Evolutionary conservation across 2,329 filamentous ascomycete genomes (phyloP), one percentile per base, ranked within the genome.

Genomic region (Corynespora cassiicola): DNA sequence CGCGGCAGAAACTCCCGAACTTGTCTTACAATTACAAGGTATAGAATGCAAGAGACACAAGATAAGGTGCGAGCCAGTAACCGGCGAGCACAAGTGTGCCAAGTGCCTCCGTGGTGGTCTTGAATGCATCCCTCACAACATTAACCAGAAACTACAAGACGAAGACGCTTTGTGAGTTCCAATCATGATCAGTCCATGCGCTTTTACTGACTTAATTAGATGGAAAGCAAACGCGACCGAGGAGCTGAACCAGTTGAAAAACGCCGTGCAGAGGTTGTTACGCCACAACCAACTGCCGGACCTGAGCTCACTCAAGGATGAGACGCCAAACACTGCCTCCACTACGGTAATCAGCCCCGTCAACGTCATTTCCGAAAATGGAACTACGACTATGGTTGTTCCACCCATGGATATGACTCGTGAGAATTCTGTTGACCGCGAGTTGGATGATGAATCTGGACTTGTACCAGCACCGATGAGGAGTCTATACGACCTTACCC

Each of bases 121-220:
- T 46, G 95, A 94, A 67, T 99, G 94, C 69, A 85, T 90, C 24
- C 79, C 97, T 34, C 82, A 84, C 50, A 66, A 65, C 36, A 50
- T 61, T 31, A 56, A 61, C 31, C 61, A 66, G 34, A 57, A 52
- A 19, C 52, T 65, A 24, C 40, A 60, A 20, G 60, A 65, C 17
- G 63, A 65, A 45, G 63, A 66, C 36, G 54, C 54, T 12, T 42
- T 56, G 61, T 66, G 44, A 50, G 54, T 57, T 15, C 10, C n/a
- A 4, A 3, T 31, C 17, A 2, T 9, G 4, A 6, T 29, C 12
- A 19, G 16, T 20, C 8, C 5, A 9, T 4, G 31, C 26, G 31
- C 20, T 5, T 8, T 14, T 12, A 6, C 32, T 51, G 12, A 39
- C 20, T 4, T 23, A 4, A 17, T 1, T 31, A 65, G 63, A 18